These are phyloP conservation scores for Amborella trichopoda DNA, from an alignment of 164 flowering plant species.

Conservation along the genomic window DNA sequence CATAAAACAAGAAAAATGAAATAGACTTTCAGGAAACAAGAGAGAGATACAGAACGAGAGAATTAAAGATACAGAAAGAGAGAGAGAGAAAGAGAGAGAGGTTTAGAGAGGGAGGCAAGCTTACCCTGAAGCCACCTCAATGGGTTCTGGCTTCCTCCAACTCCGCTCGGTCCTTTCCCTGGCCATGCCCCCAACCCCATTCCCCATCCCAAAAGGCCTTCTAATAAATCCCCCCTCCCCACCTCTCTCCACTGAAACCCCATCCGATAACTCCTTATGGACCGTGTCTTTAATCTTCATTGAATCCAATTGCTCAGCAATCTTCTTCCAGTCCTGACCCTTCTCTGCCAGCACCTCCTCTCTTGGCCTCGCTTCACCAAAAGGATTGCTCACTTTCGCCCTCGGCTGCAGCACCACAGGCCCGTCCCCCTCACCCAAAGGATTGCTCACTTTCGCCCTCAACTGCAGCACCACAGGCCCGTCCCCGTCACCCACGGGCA, in stretches of 20 bases:
- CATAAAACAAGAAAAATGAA: no score
- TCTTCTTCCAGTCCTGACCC: constrained; percentile 89
- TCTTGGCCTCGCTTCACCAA: constrained; percentile 96
- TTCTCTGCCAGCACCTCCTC: constrained; percentile 90
- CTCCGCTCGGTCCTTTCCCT: constrained; percentile 29
- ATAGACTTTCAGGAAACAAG: no score
- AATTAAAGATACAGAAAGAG: no score
- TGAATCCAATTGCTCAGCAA: constrained; percentile 72
- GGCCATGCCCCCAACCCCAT: constrained; percentile 16
- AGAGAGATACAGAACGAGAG: no score
- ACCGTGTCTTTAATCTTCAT: constrained; percentile 48
- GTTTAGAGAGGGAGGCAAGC: constrained; percentile 6
- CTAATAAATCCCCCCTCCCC: constrained; percentile 14
- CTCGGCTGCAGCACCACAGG: constrained; percentile 5
- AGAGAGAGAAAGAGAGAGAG: no score
- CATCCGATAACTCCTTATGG: constrained; percentile 8
- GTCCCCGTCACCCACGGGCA: constrained; percentile 23
- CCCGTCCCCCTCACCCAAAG: constrained; percentile 17
- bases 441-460: constrained; percentile 5
- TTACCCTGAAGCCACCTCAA: constrained; percentile 22
- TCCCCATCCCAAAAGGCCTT: constrained; percentile 35
- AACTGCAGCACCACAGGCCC: background rate
- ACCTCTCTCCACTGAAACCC: constrained; percentile 4
- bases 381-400: constrained; percentile 60
- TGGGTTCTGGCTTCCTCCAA: constrained; percentile 61